Evolutionary conservation across 805 yeast genomes (phyloP).

Genomic region (Suhomyces emberorum): DNA sequence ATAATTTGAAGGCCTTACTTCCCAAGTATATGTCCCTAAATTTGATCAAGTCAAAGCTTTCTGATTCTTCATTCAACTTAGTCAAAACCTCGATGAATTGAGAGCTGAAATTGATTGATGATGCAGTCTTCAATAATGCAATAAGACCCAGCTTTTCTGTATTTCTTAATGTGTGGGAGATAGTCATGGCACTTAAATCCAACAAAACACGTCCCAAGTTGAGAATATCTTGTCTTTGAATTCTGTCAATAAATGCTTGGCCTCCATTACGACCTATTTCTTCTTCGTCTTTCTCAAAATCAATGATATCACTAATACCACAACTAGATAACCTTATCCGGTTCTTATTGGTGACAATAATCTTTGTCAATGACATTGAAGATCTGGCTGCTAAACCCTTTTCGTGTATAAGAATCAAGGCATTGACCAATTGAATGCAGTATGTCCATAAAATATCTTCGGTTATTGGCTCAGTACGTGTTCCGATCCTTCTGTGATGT

Average conservation of each 20-base stretch:
- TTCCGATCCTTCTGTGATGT: constrained; percentile 48
- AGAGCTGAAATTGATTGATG: constrained; percentile 30
- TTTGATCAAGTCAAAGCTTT: constrained; percentile 18
- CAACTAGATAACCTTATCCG: constrained; percentile 69
- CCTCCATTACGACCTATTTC: constrained; percentile 10
- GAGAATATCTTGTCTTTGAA: constrained; percentile 54
- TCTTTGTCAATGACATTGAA: constrained; percentile 60
- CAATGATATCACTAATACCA: constrained; percentile 68
- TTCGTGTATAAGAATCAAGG: constrained; percentile 62
- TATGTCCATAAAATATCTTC: constrained; percentile 75
- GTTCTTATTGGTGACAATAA: constrained; percentile 68
- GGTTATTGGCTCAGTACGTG: constrained; percentile 49
- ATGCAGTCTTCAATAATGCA: constrained; percentile 13
- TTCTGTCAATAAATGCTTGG: constrained; percentile 15
- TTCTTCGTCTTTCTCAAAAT: constrained; percentile 33
- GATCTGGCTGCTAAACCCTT: constrained; percentile 59
- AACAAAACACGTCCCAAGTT: constrained; percentile 59
- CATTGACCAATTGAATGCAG: constrained; percentile 69
- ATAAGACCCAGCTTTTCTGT: constrained; percentile 10
- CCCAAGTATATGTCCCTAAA: constrained; percentile 25
- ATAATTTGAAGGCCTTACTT: constrained; percentile 38
- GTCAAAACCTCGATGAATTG: constrained; percentile 43
- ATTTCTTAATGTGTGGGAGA: constrained; percentile 25
- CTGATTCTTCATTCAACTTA: constrained; percentile 15
- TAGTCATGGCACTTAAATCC: constrained; percentile 46